A percentile compares a stretch with the other conserved stretches of the same genome.
These are phyloP conservation scores for Hypoxylon sp. DNA, from an alignment of 2,329 filamentous ascomycete species.

Conservation along the genomic window DNA sequence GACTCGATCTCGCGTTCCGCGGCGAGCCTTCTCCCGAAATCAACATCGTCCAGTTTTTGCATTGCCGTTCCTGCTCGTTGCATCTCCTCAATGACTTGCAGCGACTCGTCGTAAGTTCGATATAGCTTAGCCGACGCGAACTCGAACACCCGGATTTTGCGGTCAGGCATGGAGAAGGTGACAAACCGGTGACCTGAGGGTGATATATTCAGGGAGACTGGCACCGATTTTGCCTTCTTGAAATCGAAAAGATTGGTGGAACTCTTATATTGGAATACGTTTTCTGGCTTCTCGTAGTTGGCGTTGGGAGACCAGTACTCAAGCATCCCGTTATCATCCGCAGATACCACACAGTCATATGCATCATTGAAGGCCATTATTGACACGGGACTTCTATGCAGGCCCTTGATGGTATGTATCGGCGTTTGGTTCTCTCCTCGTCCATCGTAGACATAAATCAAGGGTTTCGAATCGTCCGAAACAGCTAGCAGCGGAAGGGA, in stretches of 20 bases:
- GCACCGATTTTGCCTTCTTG: constrained; percentile 90
- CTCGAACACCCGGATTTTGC: constrained; percentile 92
- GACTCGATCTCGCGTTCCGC: constrained; percentile 87
- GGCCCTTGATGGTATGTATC: constrained; percentile 76
- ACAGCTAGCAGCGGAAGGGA: constrained; percentile 87
- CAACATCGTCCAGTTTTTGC: constrained; percentile 84
- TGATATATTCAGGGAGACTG: constrained; percentile 83
- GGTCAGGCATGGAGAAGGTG: constrained; percentile 89
- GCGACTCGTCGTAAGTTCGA: constrained; percentile 93
- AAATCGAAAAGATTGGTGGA: constrained; percentile 96
- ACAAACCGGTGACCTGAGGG: constrained; percentile 87
- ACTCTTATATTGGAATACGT: constrained; percentile 92
- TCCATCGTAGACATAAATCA: constrained; percentile 87
- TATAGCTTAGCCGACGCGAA: constrained; percentile 89
- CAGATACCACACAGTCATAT: constrained; percentile 90
- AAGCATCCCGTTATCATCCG: constrained; percentile 89
- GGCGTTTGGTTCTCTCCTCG: constrained; percentile 80
- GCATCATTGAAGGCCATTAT: constrained; percentile 89
- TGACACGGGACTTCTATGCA: constrained; percentile 85
- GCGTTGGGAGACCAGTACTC: constrained; percentile 92
- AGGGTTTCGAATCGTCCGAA: constrained; percentile 75
- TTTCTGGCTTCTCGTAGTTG: constrained; percentile 88
- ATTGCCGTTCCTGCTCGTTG: constrained; percentile 89
- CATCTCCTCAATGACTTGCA: constrained; percentile 90
- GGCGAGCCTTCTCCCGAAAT: constrained; percentile 88